These are phyloP conservation scores for Phytophthora palmivora DNA, from an alignment of 352 stramenopile genomes.

Conservation along the genomic window DNA sequence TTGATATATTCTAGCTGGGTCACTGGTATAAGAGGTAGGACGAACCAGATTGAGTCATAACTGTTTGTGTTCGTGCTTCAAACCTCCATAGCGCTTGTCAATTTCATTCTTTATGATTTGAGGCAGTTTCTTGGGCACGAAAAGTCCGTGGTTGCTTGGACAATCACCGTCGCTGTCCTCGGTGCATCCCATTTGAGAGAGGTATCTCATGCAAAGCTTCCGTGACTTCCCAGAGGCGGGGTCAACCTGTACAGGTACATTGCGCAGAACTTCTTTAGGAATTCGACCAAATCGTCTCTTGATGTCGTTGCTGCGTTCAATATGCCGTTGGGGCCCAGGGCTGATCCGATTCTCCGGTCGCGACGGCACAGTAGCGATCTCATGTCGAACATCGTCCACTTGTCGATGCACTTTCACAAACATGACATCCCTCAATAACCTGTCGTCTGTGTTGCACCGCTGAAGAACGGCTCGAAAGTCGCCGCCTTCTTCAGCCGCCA, in stretches of 20 bases:
- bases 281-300: too few relatives aligned
- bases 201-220: too few relatives aligned
- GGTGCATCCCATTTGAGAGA: slow-evolving; percentile 1
- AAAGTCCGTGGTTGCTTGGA: slow-evolving; percentile 3
- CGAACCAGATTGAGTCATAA: too few relatives aligned
- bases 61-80: too few relatives aligned
- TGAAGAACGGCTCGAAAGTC: neutral
- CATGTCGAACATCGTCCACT: neutral
- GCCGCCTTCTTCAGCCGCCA: neutral
- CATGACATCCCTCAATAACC: slow-evolving; percentile 3
- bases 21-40: too few relatives aligned
- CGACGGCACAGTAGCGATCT: neutral
- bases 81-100: neutral
- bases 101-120: neutral
- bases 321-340: too few relatives aligned
- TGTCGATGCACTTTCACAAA: slow-evolving; percentile 13
- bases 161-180: neutral
- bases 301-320: too few relatives aligned
- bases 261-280: too few relatives aligned
- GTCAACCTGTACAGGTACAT: too few relatives aligned
- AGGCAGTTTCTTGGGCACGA: slow-evolving; percentile 1
- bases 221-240: too few relatives aligned
- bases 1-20: too few relatives aligned
- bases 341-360: too few relatives aligned
- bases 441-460: slow-evolving; percentile 5